Evolutionary conservation across 345 rosid genomes (phyloP), one percentile per base, ranked within the genome.

Genomic region (Cardamine chenopodiifolia): DNA sequence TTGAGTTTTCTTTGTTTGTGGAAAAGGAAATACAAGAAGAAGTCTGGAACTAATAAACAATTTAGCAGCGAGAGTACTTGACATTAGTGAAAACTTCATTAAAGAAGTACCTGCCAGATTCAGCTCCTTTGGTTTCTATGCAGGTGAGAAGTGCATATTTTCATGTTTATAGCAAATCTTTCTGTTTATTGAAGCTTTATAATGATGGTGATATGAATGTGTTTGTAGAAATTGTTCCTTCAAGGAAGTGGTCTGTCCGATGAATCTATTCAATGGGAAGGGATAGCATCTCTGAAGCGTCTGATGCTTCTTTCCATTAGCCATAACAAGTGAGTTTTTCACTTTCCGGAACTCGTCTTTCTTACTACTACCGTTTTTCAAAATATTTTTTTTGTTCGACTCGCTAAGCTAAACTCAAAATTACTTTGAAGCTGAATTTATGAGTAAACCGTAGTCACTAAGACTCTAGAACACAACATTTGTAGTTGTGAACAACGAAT

Each of bases 181-280:
- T 35, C 1, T 40, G 6, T 39, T 44, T 69, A 37, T n/a, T 39
- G 15, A 35, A 58, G 37, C 12, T 14, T 37, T 22, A 12, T 40
- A 18, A 42, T 22, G 53, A 20, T 31, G n/a, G 15, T 47, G 23
- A 10, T 73, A 20, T 64, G 67, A 42, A 40, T 79, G 52, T n/a
- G 15, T 82, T 62, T 77, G 70, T 84, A 94, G 98, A 94, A 88
- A 76, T 45, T 90, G 79, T 47, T 78, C 22, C 80, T 91, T 71
- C 80, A 85, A 53, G 89, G 86, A 62, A 94, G 91, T 78, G 89
- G 78, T 63, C 37, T 94, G 53, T 78, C 71, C 0, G 85, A 88
- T 82, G 87, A 86, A 74, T 85, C 89, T 19, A 85, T 90, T 80
- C 76, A 76, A 28, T 94, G 97, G 98, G 86, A 82, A 81, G 96